Evolutionary conservation across 805 yeast species (phyloP).

Genomic region (Vanderwaltozyma yarrowii): DNA sequence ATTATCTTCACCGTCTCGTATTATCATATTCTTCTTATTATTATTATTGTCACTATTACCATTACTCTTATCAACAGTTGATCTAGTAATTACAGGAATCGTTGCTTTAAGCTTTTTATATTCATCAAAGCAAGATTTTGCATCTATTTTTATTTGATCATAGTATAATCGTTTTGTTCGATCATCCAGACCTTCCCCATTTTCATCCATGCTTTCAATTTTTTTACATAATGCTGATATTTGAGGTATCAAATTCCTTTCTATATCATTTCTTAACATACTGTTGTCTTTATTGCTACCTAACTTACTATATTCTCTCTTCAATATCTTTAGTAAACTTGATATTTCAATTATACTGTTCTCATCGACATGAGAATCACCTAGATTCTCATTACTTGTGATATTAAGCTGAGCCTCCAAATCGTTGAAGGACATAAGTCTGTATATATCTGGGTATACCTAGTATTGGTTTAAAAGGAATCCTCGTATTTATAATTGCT

Average conservation of each 20-base stretch:
- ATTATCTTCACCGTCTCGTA: background rate
- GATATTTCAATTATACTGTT: background rate
- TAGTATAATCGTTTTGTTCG: slow-evolving; percentile 33
- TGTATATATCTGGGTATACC: no score
- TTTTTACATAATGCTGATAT: slow-evolving; percentile 4
- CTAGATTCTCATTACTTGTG: no score
- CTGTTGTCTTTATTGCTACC: slow-evolving; percentile 29
- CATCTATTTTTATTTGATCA: slow-evolving; percentile 39
- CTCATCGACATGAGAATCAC: background rate
- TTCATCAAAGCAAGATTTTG: slow-evolving; percentile 41
- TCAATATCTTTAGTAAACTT: slow-evolving; percentile 7
- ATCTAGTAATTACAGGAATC: background rate
- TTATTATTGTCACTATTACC: no score
- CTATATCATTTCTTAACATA: slow-evolving; percentile 26
- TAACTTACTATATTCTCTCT: slow-evolving; percentile 9
- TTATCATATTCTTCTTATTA: background rate
- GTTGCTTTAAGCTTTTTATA: slow-evolving; percentile 15
- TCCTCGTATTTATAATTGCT: no score
- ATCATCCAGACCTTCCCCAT: slow-evolving; percentile 4
- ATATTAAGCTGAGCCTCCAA: slow-evolving; percentile 11
- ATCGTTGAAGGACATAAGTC: slow-evolving; percentile 18
- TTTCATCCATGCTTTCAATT: slow-evolving; percentile 9
- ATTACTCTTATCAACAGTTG: background rate
- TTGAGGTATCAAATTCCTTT: slow-evolving; percentile 15
- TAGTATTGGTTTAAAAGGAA: no score